A percentile compares a stretch with the other conserved stretches of the same genome.
Evolutionary conservation across 345 rosid species (phyloP).

Genomic region (Rhodamnia rubescens): DNA sequence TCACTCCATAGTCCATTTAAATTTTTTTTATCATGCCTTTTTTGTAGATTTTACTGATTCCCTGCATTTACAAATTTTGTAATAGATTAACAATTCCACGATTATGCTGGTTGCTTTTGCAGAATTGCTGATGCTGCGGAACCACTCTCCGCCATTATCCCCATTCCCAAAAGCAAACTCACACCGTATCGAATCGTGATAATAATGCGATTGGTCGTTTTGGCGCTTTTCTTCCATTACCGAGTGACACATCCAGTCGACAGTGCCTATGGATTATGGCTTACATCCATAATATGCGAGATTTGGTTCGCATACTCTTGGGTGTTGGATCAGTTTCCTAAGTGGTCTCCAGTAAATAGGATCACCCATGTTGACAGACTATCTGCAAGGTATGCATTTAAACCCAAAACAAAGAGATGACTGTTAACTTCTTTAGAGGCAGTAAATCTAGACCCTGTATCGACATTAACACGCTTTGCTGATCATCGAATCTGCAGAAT

Average conservation of each 20-base stretch:
- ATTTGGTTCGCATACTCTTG: conserved; percentile 97
- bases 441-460: not conserved
- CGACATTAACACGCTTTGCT: not conserved
- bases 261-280: conserved; percentile 76
- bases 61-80: not conserved
- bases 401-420: not conserved
- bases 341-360: conserved; percentile 83
- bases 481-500: not conserved
- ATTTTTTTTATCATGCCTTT: not conserved
- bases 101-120: conserved; percentile 4
- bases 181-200: conserved; percentile 74
- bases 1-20: not conserved
- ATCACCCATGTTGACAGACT: conserved; percentile 56
- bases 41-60: not conserved
- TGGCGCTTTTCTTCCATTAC: conserved; percentile 89
- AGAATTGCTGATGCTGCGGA: conserved; percentile 53
- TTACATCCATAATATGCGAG: conserved; percentile 97
- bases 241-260: conserved; percentile 88
- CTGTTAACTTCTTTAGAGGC: not conserved
- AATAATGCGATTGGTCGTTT: conserved; percentile 62
- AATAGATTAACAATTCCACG: not conserved
- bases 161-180: conserved; percentile 53
- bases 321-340: conserved; percentile 99
- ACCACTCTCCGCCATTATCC: conserved; percentile 61
- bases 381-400: conserved; percentile 59